Evolutionary conservation across 2,329 filamentous ascomycete species (phyloP), one percentile per base, ranked within the genome.

Genomic region (Aulographum hederae): DNA sequence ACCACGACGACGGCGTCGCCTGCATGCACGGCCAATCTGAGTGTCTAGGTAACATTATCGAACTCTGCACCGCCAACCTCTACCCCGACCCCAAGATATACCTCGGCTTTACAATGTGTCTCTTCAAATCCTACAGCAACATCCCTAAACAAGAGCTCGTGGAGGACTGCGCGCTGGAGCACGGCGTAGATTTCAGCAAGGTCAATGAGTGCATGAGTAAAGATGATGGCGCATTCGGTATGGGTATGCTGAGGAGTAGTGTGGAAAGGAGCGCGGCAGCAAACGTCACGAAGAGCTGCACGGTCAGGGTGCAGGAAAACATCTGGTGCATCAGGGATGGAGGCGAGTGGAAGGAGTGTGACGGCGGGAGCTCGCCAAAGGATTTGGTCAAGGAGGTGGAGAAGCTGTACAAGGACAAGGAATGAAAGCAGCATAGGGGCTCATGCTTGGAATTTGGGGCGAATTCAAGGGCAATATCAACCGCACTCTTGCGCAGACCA

Each of bases 41-140:
- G 57, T 98, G 80, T 52, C 70, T 95, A 45, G 89, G 89, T 38
- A 84, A 98, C 57, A 92, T 93, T 50, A 64, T 98, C 53, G 78
- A 93, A 51, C 76, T 98, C 31, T 98, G 89, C 57, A 85, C 85
- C 20, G 74, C 75, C 36, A 64, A 77, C 39, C 65, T 89, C 19
- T 89, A 89, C 47, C 78, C 80, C 18, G 73, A 85, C 41, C 79
- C 80, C 19, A 89, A 92, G 55, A 79, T 75, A 40, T 85, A 78
- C 45, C 72, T 98, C 15, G 86, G 86, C 38, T 98, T 95, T 56
- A 76, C 82, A 35, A 89, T 91, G 67, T 98, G 89, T 57, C 58
- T 98, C 35, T 73, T 75, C 15, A 67, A 65, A 39, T 69, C 84
- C 38, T 98, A 85, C 53, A 34, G 61, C 15, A 54, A 73, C 5